phyloP scores from a whole-genome alignment of 129 eudicot species.

The carrot (Daucus carota) region DNA sequence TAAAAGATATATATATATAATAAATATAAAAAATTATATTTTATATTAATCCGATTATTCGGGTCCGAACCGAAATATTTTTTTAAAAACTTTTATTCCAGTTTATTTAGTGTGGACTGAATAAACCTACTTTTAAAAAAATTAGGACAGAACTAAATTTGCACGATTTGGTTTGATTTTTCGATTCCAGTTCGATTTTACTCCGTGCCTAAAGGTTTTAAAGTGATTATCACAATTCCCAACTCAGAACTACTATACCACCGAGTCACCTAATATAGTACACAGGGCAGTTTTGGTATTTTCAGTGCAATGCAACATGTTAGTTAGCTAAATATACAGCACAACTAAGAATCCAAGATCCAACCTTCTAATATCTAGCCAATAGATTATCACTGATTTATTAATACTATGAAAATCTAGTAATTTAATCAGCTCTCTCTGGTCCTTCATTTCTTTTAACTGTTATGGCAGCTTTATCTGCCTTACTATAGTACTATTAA shows the following conservation, averaged over 20 bases:
- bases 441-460: background rate
- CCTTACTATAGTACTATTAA: background rate
- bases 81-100: too few relatives aligned
- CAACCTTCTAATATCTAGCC: background rate
- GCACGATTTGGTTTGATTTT: too few relatives aligned
- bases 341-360: background rate
- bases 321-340: background rate
- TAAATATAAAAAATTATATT: too few relatives aligned
- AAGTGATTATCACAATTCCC: background rate
- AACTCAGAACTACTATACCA: background rate
- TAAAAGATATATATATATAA: too few relatives aligned
- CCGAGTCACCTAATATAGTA: background rate
- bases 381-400: background rate
- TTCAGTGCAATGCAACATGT: background rate
- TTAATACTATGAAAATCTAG: background rate
- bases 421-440: constrained; percentile 1
- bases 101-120: too few relatives aligned
- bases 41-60: too few relatives aligned
- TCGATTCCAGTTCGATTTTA: too few relatives aligned
- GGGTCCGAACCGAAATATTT: too few relatives aligned
- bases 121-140: too few relatives aligned
- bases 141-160: too few relatives aligned
- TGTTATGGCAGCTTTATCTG: constrained; percentile 19
- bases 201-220: too few relatives aligned
- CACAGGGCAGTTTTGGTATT: background rate